phyloP scores from a whole-genome alignment of 441 rosid species.

The Viola pubescens region DNA sequence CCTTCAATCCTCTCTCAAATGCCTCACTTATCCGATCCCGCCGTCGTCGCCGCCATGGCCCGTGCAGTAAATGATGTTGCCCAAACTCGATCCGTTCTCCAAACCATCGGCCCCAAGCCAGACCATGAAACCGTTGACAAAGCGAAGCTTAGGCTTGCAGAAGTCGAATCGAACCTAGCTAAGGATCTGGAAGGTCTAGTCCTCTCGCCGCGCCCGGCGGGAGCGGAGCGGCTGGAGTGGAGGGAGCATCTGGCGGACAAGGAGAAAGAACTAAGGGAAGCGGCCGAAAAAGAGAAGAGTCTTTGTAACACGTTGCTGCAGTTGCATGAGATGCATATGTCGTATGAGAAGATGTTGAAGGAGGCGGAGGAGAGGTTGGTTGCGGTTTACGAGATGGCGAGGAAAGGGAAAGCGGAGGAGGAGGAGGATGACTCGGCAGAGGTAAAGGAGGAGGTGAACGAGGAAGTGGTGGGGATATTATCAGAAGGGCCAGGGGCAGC shows the following conservation, averaged over 20 bases:
- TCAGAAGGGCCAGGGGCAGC: constrained; percentile 41
- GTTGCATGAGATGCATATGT: constrained; percentile 68
- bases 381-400: constrained; percentile 57
- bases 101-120: constrained; percentile 75
- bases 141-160: constrained; percentile 47
- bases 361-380: constrained; percentile 70
- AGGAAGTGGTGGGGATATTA: constrained; percentile 57
- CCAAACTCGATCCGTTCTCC: constrained; percentile 69
- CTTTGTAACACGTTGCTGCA: constrained; percentile 44
- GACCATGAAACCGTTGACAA: constrained; percentile 78
- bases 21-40: constrained; percentile 62
- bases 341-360: constrained; percentile 58
- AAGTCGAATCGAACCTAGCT: constrained; percentile 47
- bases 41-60: constrained; percentile 65
- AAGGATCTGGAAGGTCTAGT: constrained; percentile 70
- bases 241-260: constrained; percentile 43
- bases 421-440: neutral
- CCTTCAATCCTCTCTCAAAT: constrained; percentile 36
- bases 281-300: constrained; percentile 48
- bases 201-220: constrained; percentile 44
- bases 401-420: constrained; percentile 22
- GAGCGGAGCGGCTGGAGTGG: constrained; percentile 46
- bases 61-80: constrained; percentile 62
- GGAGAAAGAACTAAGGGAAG: constrained; percentile 47
- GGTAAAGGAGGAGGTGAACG: constrained; percentile 36